These are phyloP conservation scores for Zoysia pacifica DNA, from an alignment of 176 grass and related monocot genomes.

Conservation along the genomic window DNA sequence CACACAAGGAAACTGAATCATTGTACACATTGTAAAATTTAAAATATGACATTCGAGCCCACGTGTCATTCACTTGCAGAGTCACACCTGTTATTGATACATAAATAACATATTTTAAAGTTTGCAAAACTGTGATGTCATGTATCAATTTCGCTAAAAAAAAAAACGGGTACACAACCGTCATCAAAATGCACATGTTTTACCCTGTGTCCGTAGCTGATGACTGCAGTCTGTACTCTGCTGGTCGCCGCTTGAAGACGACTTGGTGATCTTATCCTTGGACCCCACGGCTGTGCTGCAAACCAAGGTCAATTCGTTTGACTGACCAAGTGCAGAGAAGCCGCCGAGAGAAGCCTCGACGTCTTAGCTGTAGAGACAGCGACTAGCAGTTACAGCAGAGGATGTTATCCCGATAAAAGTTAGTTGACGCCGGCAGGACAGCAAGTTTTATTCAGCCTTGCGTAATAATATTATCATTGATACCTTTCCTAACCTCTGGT, in stretches of 20 bases:
- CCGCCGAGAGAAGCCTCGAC: neutral
- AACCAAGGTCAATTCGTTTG: slow-evolving; percentile 19
- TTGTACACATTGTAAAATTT: neutral
- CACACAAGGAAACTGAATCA: too few relatives aligned
- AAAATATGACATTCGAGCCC: too few relatives aligned
- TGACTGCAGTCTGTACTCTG: neutral
- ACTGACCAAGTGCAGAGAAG: neutral
- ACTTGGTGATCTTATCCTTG: neutral
- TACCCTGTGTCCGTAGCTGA: neutral
- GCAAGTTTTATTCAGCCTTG: neutral
- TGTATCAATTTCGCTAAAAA: neutral
- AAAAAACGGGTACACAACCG: neutral
- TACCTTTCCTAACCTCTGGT: neutral
- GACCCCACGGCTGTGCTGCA: neutral
- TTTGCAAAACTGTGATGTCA: neutral
- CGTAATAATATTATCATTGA: neutral
- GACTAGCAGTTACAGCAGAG: too few relatives aligned
- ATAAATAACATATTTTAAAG: too few relatives aligned
- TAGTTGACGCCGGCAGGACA: neutral
- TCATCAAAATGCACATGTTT: neutral
- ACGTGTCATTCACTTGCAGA: too few relatives aligned
- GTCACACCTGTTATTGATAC: too few relatives aligned
- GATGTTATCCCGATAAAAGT: too few relatives aligned
- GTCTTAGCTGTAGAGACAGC: neutral
- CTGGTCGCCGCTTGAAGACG: neutral